Evolutionary conservation across 2,329 filamentous ascomycete species (phyloP), one percentile per base, ranked within the genome.

Genomic region (Colletotrichum plurivorum): DNA sequence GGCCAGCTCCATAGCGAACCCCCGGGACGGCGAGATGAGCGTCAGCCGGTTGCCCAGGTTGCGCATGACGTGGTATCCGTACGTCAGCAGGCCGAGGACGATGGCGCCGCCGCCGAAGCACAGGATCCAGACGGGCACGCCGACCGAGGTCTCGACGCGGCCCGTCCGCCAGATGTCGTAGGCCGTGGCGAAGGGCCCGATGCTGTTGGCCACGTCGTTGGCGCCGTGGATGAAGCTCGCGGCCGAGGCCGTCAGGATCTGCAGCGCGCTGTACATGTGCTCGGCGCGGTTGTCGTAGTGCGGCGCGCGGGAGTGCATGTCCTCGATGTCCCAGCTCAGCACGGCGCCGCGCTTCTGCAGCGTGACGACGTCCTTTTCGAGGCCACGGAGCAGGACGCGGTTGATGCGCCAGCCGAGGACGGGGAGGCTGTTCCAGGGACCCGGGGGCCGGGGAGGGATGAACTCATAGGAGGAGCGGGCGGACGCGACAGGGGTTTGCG

Each of bases 51-150:
- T 88, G 9, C 86, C 86, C 64, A 88, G 81, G 54, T 84, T 84
- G 59, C 85, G 82, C 85, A 89, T 89, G 74, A 90, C 89, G 74
- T 90, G 88, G 77, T 90, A 90, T 8, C 89, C 88, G 72, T 89
- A 90, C 10, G 87, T 89, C 78, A 86, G 82, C 67, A 90, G 80
- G n/a, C 88, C 88, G n/a, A 89, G 75, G 52, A 85, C 84, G 27
- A 89, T 85, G 55, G 80, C 78, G 0, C 80, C 76, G 67, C 84
- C 84, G 16, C 85, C 84, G 36, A 85, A 81, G 57, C 82, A 82
- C 13, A 87, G 77, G 67, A 87, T 80, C 84, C 86, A 88, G 46
- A 84, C 72, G 1, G 85, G 85, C 16, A 85, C 82, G 9, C 77
- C 75, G 1, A 80, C 78, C n/a, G 78, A 73, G 12, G 75, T 75